Percentiles rank a stretch among this genome's conserved stretches.
Conservation (phyloP, 306 rosid genomes). For the Cucurbita moschata region DNA sequence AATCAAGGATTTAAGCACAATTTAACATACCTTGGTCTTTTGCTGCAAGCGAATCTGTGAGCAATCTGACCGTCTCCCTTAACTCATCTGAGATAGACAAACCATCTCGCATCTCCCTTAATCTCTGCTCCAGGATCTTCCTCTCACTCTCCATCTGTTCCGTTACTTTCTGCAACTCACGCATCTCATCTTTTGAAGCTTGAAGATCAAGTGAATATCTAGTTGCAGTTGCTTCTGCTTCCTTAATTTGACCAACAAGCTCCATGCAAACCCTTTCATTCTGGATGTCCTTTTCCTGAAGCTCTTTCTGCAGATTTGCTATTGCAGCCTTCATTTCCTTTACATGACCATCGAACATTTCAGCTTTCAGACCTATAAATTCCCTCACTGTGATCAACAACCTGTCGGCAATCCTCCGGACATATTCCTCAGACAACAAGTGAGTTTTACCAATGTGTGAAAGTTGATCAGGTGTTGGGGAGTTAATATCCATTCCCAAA, state of each 20-base stretch:
- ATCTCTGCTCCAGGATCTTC: constrained; percentile 43
- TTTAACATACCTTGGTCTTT: constrained; percentile 71
- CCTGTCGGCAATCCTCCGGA: constrained; percentile 49
- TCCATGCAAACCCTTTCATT: constrained; percentile 72
- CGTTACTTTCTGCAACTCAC: constrained; percentile 42
- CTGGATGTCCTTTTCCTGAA: constrained; percentile 86
- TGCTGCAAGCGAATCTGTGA: constrained; percentile 44
- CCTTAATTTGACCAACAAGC: constrained; percentile 75
- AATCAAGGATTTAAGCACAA: constrained; percentile 1
- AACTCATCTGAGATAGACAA: constrained; percentile 40
- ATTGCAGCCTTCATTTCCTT: constrained; percentile 63
- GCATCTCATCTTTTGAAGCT: constrained; percentile 38
- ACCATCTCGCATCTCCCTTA: constrained; percentile 39
- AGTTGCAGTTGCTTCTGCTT: constrained; percentile 56
- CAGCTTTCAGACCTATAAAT: constrained; percentile 45
- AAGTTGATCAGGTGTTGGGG: constrained; percentile 12
- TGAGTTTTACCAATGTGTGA: constrained; percentile 7
- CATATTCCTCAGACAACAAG: constrained; percentile 37
- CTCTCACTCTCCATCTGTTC: constrained; percentile 40
- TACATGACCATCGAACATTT: constrained; percentile 38
- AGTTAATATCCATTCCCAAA: constrained; percentile 9
- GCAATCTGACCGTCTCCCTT: constrained; percentile 51
- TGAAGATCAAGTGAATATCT: constrained; percentile 53
- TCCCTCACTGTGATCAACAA: constrained; percentile 46
- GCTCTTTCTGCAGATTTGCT: constrained; percentile 65